phyloP scores from a whole-genome alignment of 352 stramenopile species.

The Thraustochytrium striatum region DNA sequence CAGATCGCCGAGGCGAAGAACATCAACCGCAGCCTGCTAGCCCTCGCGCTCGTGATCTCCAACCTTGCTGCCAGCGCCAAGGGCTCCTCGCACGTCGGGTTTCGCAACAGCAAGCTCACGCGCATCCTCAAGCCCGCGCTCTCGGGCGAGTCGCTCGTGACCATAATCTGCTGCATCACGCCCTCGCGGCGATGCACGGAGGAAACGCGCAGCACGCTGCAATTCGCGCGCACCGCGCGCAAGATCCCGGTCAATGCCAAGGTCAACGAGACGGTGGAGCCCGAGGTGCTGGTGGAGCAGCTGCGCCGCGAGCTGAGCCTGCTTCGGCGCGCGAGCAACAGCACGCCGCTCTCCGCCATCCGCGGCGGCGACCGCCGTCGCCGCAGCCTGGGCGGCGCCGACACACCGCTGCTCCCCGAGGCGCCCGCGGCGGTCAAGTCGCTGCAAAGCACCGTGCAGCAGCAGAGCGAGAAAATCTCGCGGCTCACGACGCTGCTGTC shows the following conservation, averaged over 20 bases:
- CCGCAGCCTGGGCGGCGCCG: no score
- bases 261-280: conserved; percentile 69
- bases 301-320: neutral
- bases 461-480: no score
- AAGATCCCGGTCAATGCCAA: conserved; percentile 81
- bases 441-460: no score
- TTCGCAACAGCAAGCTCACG: conserved; percentile 95
- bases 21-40: conserved; percentile 75
- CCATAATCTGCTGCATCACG: conserved; percentile 90
- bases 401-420: no score
- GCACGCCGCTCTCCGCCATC: no score
- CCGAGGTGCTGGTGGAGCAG: conserved; percentile 22
- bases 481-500: no score
- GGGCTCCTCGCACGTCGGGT: conserved; percentile 77
- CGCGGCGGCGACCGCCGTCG: no score
- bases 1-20: conserved; percentile 69
- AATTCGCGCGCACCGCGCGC: conserved; percentile 88
- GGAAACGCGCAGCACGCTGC: conserved; percentile 89
- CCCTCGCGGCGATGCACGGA: conserved; percentile 85
- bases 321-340: no score
- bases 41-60: conserved; percentile 73
- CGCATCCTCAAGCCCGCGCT: conserved; percentile 93
- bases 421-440: no score
- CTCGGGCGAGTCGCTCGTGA: conserved; percentile 87
- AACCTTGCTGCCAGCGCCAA: conserved; percentile 62